phyloP scores from a whole-genome alignment of 805 yeast species.

The Yarrowia sp. region DNA sequence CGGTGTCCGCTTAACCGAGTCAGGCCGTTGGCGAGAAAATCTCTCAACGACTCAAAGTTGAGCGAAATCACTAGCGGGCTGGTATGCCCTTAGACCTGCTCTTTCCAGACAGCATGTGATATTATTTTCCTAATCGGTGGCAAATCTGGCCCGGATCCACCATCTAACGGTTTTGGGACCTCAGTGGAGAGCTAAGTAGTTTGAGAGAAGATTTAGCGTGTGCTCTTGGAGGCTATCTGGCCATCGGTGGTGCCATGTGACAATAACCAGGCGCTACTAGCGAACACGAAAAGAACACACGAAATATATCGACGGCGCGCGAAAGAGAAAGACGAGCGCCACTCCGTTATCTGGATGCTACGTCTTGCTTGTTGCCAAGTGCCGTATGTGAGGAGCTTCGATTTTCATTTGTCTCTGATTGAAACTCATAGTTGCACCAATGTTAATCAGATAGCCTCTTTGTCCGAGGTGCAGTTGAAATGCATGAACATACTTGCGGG shows the following conservation, averaged over 20 bases:
- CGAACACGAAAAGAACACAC: not conserved
- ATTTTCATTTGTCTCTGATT: constrained; percentile 2
- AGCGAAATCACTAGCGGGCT: too few relatives aligned
- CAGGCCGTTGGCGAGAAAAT: too few relatives aligned
- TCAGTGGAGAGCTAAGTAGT: too few relatives aligned
- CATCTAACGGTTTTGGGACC: constrained; percentile 16
- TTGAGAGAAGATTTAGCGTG: constrained; percentile 5
- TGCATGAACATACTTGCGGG: constrained; percentile 17
- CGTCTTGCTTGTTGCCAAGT: not conserved
- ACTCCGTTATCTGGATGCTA: too few relatives aligned
- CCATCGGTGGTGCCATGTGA: not conserved
- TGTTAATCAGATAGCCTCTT: constrained; percentile 1
- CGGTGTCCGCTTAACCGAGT: too few relatives aligned
- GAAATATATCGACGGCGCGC: not conserved
- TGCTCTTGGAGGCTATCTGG: not conserved
- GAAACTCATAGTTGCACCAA: constrained; percentile 4
- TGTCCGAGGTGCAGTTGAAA: constrained; percentile 6
- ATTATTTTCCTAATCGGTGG: constrained; percentile 7
- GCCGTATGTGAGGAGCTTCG: not conserved
- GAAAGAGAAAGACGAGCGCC: not conserved
- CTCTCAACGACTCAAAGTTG: too few relatives aligned
- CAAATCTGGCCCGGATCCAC: constrained; percentile 2
- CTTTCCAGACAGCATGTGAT: not conserved
- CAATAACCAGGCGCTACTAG: not conserved
- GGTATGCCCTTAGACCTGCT: not conserved